Conservation (phyloP, 2,329 filamentous ascomycete genomes). For the Tolypocladium tropicale region DNA sequence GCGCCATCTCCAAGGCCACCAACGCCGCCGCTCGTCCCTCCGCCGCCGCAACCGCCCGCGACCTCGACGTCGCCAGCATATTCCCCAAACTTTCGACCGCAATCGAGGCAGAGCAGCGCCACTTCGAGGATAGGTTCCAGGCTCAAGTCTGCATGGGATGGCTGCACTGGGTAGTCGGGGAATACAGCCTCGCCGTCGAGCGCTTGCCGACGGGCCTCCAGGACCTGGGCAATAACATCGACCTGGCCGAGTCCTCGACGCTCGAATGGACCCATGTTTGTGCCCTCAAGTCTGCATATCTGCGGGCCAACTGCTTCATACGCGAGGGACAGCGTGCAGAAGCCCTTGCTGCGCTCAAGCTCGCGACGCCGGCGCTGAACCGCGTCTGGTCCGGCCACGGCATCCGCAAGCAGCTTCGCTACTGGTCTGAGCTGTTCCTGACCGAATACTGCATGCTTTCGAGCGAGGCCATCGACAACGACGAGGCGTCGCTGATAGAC, state of each 20-base stretch:
- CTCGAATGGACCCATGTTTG: constrained; percentile 77
- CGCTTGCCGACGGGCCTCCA: constrained; percentile 55
- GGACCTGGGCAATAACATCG: constrained; percentile 40
- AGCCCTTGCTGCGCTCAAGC: constrained; percentile 56
- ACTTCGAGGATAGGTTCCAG: constrained; percentile 57
- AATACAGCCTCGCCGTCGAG: constrained; percentile 51
- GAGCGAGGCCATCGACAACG: constrained; percentile 45
- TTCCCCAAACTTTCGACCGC: constrained; percentile 42
- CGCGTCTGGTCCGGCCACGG: constrained; percentile 38
- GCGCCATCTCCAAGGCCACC: constrained; percentile 48
- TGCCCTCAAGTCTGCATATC: constrained; percentile 66
- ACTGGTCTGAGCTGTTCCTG: constrained; percentile 71
- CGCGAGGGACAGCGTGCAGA: constrained; percentile 39
- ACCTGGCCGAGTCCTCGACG: constrained; percentile 39
- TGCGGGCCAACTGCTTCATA: constrained; percentile 57
- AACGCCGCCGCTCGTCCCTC: constrained; percentile 28
- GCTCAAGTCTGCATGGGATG: constrained; percentile 76
- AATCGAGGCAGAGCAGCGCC: constrained; percentile 45
- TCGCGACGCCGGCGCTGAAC: constrained; percentile 53
- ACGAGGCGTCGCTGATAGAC: constrained; percentile 39
- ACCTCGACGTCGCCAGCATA: constrained; percentile 33
- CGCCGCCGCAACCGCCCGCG: constrained; percentile 28
- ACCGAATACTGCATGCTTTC: constrained; percentile 65
- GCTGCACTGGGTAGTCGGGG: constrained; percentile 69
- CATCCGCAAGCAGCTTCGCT: constrained; percentile 54